Evolutionary conservation across 257 asterid genomes (phyloP).

Genomic region (Fraxinus pennsylvanica): DNA sequence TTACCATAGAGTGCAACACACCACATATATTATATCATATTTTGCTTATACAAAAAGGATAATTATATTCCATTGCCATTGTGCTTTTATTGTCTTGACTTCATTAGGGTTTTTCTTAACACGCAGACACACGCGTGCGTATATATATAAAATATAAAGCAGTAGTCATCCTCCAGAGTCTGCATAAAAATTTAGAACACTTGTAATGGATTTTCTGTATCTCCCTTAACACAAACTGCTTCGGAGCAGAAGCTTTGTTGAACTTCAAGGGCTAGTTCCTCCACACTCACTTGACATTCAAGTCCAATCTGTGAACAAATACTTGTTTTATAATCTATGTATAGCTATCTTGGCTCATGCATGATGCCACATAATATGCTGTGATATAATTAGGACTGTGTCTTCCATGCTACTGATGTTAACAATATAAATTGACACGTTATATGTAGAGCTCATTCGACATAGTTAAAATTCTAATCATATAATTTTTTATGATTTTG

Average conservation of each 20-base stretch:
- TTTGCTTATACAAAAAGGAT: not conserved
- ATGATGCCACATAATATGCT: too few species aligned
- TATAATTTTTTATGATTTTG: too few species aligned
- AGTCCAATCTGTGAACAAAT: slow-evolving; percentile 65
- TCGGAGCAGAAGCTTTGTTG: slow-evolving; percentile 70
- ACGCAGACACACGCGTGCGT: not conserved
- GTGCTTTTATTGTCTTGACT: not conserved
- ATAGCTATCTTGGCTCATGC: too few species aligned
- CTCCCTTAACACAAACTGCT: slow-evolving; percentile 32
- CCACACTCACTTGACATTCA: slow-evolving; percentile 91
- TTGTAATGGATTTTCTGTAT: not conserved
- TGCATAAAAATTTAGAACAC: not conserved
- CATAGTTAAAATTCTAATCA: too few species aligned
- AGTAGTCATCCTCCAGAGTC: not conserved
- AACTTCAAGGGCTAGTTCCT: slow-evolving; percentile 78
- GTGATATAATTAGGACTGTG: too few species aligned
- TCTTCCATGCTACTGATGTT: too few species aligned
- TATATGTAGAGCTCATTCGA: too few species aligned
- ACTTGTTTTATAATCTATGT: too few species aligned
- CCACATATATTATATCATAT: not conserved
- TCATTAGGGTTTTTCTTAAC: not conserved
- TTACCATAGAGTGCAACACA: not conserved
- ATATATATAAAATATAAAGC: too few species aligned
- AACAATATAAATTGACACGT: too few species aligned
- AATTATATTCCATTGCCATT: not conserved